Base-by-base conservation (phyloP, 768 basidiomycete genomes). In the Leccinum subtestaceum region DNA sequence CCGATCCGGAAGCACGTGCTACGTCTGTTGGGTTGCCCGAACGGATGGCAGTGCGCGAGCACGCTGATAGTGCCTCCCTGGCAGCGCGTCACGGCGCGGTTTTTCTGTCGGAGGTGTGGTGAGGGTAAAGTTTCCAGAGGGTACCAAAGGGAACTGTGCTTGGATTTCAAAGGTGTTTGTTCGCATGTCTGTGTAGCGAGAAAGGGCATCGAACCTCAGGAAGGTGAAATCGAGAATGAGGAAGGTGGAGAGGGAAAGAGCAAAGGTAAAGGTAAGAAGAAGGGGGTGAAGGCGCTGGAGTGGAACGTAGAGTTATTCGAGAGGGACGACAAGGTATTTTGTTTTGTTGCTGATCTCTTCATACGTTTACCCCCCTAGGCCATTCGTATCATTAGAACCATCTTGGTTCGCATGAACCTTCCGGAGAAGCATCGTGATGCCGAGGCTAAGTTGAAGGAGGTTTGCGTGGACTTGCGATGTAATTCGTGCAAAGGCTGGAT, bases 81-180 rank as follows among this genome's bases (percentile, higher is more conserved):
- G 17, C 79, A 86, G 51, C 76, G 87, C 46, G 57, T 85, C 13
- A 83, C 81, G 5, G 84, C 86, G 0, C 72, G 83, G 23, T 90
- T 87, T 70, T 68, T 72, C 27, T 91, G 89, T 67, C 78, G 70
- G 56, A 63, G 65, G 40, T 91, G 89, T 64, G 65, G 64, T 4
- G 58, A 67, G 62, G 69, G 76, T 12, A 73, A 68, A 9, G 70
- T 78, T 1, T 69, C 67, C 4, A 64, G 57, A 34, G 67, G 65
- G 40, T 76, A 78, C 61, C 69, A 64, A 32, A 72, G 70, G 23
- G 77, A 80, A 43, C 74, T 63, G 29, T 82, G 83, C 63, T 70
- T 90, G 53, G 81, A 84, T 65, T 86, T 87, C 58, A 73, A 70
- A 10, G 82, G 77, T 3, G 86, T 80, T 3, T 89, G 87, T 69